Conservation (phyloP, 2,329 filamentous ascomycete species). For the Tolypocladium tundrense region DNA sequence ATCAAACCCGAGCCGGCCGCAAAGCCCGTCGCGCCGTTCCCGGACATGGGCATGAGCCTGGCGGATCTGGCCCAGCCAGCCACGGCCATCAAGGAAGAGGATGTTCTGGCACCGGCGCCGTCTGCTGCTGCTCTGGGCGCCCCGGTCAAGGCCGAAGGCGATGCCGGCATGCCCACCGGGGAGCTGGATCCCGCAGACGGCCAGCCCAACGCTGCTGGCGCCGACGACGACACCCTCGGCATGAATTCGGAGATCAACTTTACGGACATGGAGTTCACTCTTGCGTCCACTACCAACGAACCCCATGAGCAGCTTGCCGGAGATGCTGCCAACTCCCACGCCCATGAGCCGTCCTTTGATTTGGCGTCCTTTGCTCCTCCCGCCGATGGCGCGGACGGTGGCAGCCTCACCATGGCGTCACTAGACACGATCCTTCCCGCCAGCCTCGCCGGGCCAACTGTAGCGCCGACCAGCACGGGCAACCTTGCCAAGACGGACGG, state of each 20-base stretch:
- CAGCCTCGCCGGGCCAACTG: conserved; percentile 9
- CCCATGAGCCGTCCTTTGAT: conserved; percentile 33
- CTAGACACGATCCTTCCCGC: conserved; percentile 19
- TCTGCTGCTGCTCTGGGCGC: background rate
- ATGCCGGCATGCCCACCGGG: conserved; percentile 15
- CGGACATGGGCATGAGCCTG: conserved; percentile 44
- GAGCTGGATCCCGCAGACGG: conserved; percentile 13
- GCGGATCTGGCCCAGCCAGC: conserved; percentile 12
- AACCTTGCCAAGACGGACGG: conserved; percentile 9
- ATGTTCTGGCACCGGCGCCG: conserved; percentile 1
- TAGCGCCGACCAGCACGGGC: background rate
- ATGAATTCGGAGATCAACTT: conserved; percentile 34
- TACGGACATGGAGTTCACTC: conserved; percentile 46
- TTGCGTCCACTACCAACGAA: conserved; percentile 31
- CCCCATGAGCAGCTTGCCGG: conserved; percentile 11
- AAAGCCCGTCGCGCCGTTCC: conserved; percentile 42
- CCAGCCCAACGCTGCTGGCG: conserved; percentile 10
- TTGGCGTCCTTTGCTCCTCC: conserved; percentile 30
- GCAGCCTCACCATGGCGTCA: conserved; percentile 11
- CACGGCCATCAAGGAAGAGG: conserved; percentile 12
- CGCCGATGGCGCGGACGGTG: conserved; percentile 17
- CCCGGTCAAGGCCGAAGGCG: conserved; percentile 14
- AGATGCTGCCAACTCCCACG: conserved; percentile 3
- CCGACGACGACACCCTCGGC: conserved; percentile 7
- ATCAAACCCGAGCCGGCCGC: conserved; percentile 21